Evolutionary conservation across 805 yeast species (phyloP), one percentile per base, ranked within the genome.

Genomic region (Saccharomycopsis sp.): DNA sequence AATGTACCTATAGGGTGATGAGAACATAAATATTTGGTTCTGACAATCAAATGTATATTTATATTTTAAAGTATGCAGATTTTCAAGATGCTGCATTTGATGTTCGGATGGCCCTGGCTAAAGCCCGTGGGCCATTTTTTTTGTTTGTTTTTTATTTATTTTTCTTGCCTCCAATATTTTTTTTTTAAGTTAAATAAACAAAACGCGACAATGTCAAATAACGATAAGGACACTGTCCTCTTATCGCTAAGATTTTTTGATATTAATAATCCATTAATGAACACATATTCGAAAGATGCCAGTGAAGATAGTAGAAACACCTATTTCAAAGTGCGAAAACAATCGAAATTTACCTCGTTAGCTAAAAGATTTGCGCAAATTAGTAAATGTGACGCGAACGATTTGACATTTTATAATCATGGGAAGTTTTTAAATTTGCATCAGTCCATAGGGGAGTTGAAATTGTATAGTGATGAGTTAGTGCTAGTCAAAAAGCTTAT

Each of bases 211-310:
- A n/a, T n/a, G n/a, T 20, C n/a, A 35, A 35, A 4, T 2, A 7
- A 21, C 4, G 14, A 3, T 22, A 40, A 32, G 28, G 47, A 43
- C 9, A 31, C 50, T 8, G 26, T 44, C 13, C 41, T 45, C 13
- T 33, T 49, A 21, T 27, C 44, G 22, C 26, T 49, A 3, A 29
- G 50, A 22, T 49, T 45, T 38, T 47, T 37, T 22, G 45, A 46
- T 27, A 34, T 44, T 7, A 38, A 37, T 14, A 41, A 43, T 14
- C 44, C 41, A 3, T n/a, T 27, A 2, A 26, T 31, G 14, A 46
- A 48, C 37, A 31, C 28, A 7, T 21, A 29, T 11, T 14, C 26
- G 17, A 37, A 13, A 19, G 41, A 14, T 5, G 33, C 13, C 16
- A 35, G 34, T 7, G 48, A 43, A 6, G 43, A 40, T 29, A 17